Percentiles rank a stretch among this genome's conserved stretches.
phyloP scores from a whole-genome alignment of 345 rosid species.

The Populus simonii region DNA sequence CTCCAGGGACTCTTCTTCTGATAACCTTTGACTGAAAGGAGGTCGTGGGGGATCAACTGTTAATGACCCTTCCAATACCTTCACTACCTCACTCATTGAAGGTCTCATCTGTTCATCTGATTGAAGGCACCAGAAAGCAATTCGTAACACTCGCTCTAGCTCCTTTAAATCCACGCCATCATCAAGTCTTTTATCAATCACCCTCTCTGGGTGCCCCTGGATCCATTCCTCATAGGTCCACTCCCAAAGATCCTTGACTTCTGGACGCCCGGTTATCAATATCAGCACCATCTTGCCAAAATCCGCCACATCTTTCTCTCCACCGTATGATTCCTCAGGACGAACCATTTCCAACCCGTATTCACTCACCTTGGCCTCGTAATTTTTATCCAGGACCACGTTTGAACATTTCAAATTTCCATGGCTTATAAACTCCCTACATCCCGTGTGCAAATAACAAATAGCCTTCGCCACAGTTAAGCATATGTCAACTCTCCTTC shows the following conservation, averaged over 20 bases:
- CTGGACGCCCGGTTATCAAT: conserved; percentile 47
- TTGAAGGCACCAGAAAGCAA: conserved; percentile 79
- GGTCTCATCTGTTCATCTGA: conserved; percentile 64
- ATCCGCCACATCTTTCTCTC: conserved; percentile 62
- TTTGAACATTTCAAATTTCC: conserved; percentile 71
- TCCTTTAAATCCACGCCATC: conserved; percentile 41
- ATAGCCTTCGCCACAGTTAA: conserved; percentile 62
- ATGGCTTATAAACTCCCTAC: conserved; percentile 74
- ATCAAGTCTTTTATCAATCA: conserved; percentile 47
- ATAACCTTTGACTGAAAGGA: conserved; percentile 40
- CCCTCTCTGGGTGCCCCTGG: conserved; percentile 42
- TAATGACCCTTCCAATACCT: conserved; percentile 72
- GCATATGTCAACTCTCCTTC: conserved; percentile 56
- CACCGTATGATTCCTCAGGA: conserved; percentile 21
- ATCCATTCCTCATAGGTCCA: conserved; percentile 60
- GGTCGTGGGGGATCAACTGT: conserved; percentile 72
- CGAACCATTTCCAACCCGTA: conserved; percentile 43
- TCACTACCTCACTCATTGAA: conserved; percentile 73
- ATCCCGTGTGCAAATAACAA: conserved; percentile 64
- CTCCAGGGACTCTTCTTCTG: conserved; percentile 36
- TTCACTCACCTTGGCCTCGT: conserved; percentile 63
- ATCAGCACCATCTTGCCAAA: conserved; percentile 56
- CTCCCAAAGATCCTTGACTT: conserved; percentile 31
- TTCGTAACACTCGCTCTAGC: conserved; percentile 64
- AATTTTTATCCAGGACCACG: conserved; percentile 56